Base-by-base conservation (phyloP, 2,329 filamentous ascomycete species). In the Pyricularia sp. region DNA sequence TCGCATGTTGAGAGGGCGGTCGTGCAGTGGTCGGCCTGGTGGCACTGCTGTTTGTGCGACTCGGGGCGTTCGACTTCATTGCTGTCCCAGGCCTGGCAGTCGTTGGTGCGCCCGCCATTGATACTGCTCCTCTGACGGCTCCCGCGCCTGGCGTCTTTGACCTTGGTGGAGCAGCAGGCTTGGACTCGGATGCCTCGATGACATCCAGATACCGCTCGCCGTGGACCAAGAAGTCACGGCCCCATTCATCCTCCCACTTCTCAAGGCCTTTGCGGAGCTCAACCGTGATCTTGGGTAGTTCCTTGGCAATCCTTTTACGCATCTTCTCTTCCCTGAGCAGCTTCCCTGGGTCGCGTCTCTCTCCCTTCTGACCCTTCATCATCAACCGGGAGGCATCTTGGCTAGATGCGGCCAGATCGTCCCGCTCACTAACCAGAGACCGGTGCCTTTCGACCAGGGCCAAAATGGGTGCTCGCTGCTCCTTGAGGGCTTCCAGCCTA, bases 251-350 rank as follows among this genome's bases (percentile, higher is more conserved):
- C 74, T 99, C 94, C 87, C 91, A 99, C 60, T 82, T 79, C 73
- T 93, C 90, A 31, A 99, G 82, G n/a, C 84, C 82, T 74, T 88
- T 93, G 68, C 85, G 84, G 66, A 99, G 78, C n/a, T 97, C 92
- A 0, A 83, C 83, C 66, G 93, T 88, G 59, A 99, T 83, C 78
- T 96, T 97, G 65, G 94, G 94, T 33, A 99, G 80, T 73, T 99
- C 94, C 76, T 97, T 99, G 30, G 93, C 84, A 67, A 99, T 97
- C 66, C 93, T 85, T 84, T 99, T 99, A 66, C 94, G 87, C 91
- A 96, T 96, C 83, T 97, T 99, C 78, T 99, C 94, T 73, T 99
- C 94, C 33, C 94, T 85, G 64, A 99, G 81, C 19, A 99, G 82
- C 77, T 96, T 94, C 63, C 92, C 93, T 2, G 94, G 94, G 73